These are phyloP conservation scores for Aspergillus nidulans DNA, from an alignment of 495 filamentous ascomycete genomes.

Conservation along the genomic window DNA sequence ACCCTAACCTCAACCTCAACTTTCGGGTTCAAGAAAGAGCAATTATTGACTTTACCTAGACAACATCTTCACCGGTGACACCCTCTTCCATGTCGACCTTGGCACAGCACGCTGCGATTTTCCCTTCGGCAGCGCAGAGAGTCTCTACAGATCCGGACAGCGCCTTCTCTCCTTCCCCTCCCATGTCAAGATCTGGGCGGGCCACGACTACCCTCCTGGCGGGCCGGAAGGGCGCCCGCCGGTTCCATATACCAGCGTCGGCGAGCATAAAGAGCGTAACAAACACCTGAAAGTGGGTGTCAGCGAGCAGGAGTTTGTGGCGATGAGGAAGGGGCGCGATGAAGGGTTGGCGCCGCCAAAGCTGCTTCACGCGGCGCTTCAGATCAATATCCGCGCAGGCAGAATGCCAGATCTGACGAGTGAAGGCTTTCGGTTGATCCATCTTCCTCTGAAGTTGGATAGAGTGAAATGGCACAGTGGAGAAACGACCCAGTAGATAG, in stretches of 20 bases:
- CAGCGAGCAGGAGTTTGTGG: conserved; percentile 45
- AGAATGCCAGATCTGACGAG: conserved; percentile 33
- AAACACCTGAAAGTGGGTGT: conserved; percentile 46
- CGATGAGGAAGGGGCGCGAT: conserved; percentile 45
- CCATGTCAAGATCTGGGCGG: conserved; percentile 46
- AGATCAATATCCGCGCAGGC: conserved; percentile 56
- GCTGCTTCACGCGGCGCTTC: conserved; percentile 52
- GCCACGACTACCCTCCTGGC: conserved; percentile 46
- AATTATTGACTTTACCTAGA: conserved; percentile 12
- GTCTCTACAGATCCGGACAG: conserved; percentile 41
- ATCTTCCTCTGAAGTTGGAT: too few relatives aligned
- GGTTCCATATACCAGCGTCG: conserved; percentile 43
- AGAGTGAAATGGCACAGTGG: too few relatives aligned
- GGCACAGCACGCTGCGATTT: conserved; percentile 59
- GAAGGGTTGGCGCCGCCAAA: conserved; percentile 42
- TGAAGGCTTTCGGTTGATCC: too few relatives aligned
- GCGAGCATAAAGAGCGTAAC: conserved; percentile 46
- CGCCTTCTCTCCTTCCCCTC: conserved; percentile 44
- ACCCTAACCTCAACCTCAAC: not conserved
- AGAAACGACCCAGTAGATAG: too few relatives aligned
- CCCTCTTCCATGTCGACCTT: conserved; percentile 55
- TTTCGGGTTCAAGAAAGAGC: conserved; percentile 1
- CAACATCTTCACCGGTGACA: conserved; percentile 60
- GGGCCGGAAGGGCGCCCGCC: conserved; percentile 20
- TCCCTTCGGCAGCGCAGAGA: conserved; percentile 47